Base-by-base conservation (phyloP, 2,329 filamentous ascomycete species). In the Colletotrichum lupini region DNA sequence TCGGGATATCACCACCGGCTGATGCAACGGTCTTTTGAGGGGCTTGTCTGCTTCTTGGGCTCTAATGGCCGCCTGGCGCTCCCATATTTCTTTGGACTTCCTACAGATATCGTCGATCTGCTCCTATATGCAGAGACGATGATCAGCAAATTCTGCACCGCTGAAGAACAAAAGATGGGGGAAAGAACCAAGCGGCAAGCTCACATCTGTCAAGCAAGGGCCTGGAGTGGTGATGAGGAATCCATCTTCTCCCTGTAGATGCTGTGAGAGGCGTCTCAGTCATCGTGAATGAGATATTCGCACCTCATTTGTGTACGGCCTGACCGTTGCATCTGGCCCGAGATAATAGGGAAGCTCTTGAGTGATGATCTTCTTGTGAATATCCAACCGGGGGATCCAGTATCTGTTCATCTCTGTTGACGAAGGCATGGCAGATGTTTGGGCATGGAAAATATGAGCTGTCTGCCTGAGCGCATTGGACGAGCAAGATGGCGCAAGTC, bases 101-200 rank as follows among this genome's bases (percentile, higher is more conserved):
- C 84, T 80, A 79, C 89, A 91, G 68, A 91, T 90, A 76, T 91
- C 89, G 77, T 91, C 88, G 75, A 91, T 91, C 84, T 91, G 89
- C 81, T 90, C 89, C 89, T 91, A 59, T 77, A 53, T 68, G 61
- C 60, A 69, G 75, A 49, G 70, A 68, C 71, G 77, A 70, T 62
- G 74, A 90, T 91, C 84, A 91, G 89, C 81, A 90, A 88, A 88
- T 90, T 62, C 77, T 68, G 69, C 59, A 67, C 53, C 67, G 68
- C 71, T 76, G 37, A 26, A 35, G 57, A 30, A 30, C 32, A 12
- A 37, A 76, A 32, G 22, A 42, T 55, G 22, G 19, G 46, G 8
- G 37, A 1, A 30, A 66, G 24, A 22, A 59, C 46, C n/a, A 49
- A 35, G 49, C 37, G 64, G 68, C 26, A 58, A 56, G 77, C 88